Percentiles rank a stretch among this genome's conserved stretches.
These are phyloP conservation scores for Xanthoconium stramineum DNA, from an alignment of 768 basidiomycete species.

Conservation along the genomic window DNA sequence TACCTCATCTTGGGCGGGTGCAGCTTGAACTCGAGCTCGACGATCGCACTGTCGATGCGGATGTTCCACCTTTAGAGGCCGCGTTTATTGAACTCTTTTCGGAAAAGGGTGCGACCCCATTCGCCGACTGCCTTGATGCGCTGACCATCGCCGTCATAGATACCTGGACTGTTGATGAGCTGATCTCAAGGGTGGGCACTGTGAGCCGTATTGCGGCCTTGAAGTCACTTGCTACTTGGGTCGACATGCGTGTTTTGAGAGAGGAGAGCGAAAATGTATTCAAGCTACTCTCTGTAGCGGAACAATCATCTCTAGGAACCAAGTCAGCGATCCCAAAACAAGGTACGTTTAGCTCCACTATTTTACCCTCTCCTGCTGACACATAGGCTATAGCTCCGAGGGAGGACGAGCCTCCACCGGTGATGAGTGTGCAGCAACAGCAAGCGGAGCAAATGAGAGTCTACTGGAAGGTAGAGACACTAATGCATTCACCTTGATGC, in stretches of 20 bases:
- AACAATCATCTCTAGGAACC: slow-evolving; percentile 37
- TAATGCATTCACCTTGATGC: neutral
- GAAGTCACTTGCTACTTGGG: slow-evolving; percentile 81
- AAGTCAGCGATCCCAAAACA: slow-evolving; percentile 20
- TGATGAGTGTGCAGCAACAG: slow-evolving; percentile 63
- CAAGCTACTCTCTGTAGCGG: slow-evolving; percentile 59
- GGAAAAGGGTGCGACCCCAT: slow-evolving; percentile 47
- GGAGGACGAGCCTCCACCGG: slow-evolving; percentile 47
- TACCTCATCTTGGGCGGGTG: slow-evolving; percentile 86
- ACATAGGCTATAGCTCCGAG: slow-evolving; percentile 22
- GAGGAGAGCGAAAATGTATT: slow-evolving; percentile 61
- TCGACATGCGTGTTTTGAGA: slow-evolving; percentile 75
- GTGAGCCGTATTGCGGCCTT: slow-evolving; percentile 62
- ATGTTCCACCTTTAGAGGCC: slow-evolving; percentile 87
- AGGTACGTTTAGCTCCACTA: slow-evolving; percentile 17
- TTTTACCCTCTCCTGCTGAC: neutral
- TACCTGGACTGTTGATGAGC: slow-evolving; percentile 67
- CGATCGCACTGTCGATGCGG: slow-evolving; percentile 71
- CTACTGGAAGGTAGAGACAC: slow-evolving; percentile 70
- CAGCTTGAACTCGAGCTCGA: slow-evolving; percentile 76
- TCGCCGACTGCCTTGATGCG: neutral
- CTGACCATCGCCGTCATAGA: slow-evolving; percentile 36
- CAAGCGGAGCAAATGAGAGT: slow-evolving; percentile 84
- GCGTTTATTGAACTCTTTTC: slow-evolving; percentile 87
- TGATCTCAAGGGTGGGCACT: slow-evolving; percentile 60